These are phyloP conservation scores for Lentinula edodes DNA, from an alignment of 768 basidiomycete genomes.

Conservation along the genomic window DNA sequence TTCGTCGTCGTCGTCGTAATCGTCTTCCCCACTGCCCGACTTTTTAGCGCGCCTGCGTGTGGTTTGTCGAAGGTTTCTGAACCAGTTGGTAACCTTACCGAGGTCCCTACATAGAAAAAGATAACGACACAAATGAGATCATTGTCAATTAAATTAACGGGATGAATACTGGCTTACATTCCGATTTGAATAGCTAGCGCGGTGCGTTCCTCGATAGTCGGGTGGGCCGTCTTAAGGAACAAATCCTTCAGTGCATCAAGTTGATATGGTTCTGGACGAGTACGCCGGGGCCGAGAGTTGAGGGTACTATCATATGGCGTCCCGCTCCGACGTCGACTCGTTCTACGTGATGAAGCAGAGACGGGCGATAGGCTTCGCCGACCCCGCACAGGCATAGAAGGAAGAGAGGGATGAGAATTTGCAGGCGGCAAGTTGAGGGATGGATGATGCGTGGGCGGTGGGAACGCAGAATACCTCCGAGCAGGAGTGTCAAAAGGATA, in stretches of 20 bases:
- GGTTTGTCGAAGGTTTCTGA: constrained; percentile 78
- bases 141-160: constrained; percentile 9
- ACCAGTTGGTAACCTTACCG: constrained; percentile 86
- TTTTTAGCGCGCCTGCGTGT: constrained; percentile 66
- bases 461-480: constrained; percentile 41
- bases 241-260: constrained; percentile 70
- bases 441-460: constrained; percentile 27
- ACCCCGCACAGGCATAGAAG: not conserved
- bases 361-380: constrained; percentile 9
- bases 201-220: constrained; percentile 75
- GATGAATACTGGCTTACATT: constrained; percentile 43
- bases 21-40: constrained; percentile 33
- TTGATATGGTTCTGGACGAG: constrained; percentile 76
- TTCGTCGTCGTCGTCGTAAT: constrained; percentile 35
- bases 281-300: constrained; percentile 55
- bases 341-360: constrained; percentile 30
- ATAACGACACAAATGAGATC: constrained; percentile 12
- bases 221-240: constrained; percentile 61
- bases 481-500: constrained; percentile 19
- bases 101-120: constrained; percentile 48
- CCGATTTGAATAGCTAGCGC: constrained; percentile 71
- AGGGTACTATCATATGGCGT: constrained; percentile 40
- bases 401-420: constrained; percentile 15
- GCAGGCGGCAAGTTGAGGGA: constrained; percentile 19
- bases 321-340: constrained; percentile 28